Conservation (phyloP, 768 basidiomycete genomes). For the Cyclocybe cylindracea region DNA sequence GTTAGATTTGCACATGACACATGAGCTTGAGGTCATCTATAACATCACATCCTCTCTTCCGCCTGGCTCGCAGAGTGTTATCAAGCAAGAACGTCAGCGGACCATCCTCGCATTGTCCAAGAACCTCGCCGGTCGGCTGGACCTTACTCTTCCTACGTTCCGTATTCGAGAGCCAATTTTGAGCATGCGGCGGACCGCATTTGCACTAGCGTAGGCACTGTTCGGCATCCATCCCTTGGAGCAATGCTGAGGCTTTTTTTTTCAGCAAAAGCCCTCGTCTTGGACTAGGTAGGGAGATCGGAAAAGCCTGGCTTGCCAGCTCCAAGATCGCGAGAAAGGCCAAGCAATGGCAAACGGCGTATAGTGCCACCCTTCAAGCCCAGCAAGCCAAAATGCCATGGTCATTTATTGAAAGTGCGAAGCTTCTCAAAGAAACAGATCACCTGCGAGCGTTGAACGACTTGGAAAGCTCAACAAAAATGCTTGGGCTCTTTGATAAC, state of each 20-base stretch:
- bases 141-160: slow-evolving; percentile 84
- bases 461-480: slow-evolving; percentile 71
- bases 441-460: slow-evolving; percentile 85
- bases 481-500: slow-evolving; percentile 47
- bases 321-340: slow-evolving; percentile 97
- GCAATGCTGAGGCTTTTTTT: slow-evolving; percentile 8
- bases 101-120: slow-evolving; percentile 45
- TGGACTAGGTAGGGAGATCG: slow-evolving; percentile 60
- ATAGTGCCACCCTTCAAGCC: slow-evolving; percentile 92
- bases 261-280: slow-evolving; percentile 34
- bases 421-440: slow-evolving; percentile 77
- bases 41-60: slow-evolving; percentile 40
- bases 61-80: slow-evolving; percentile 35
- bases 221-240: neutral
- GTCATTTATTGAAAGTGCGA: slow-evolving; percentile 89
- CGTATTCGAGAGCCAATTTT: slow-evolving; percentile 85
- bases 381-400: slow-evolving; percentile 69
- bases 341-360: slow-evolving; percentile 94
- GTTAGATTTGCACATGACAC: slow-evolving; percentile 80
- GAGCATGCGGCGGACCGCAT: slow-evolving; percentile 86
- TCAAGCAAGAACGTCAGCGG: slow-evolving; percentile 31
- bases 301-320: slow-evolving; percentile 86
- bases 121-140: slow-evolving; percentile 64
- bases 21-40: slow-evolving; percentile 79
- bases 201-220: slow-evolving; percentile 61